Evolutionary conservation across 2,329 filamentous ascomycete species (phyloP), one percentile per base, ranked within the genome.

Genomic region (Zalaria sp.): DNA sequence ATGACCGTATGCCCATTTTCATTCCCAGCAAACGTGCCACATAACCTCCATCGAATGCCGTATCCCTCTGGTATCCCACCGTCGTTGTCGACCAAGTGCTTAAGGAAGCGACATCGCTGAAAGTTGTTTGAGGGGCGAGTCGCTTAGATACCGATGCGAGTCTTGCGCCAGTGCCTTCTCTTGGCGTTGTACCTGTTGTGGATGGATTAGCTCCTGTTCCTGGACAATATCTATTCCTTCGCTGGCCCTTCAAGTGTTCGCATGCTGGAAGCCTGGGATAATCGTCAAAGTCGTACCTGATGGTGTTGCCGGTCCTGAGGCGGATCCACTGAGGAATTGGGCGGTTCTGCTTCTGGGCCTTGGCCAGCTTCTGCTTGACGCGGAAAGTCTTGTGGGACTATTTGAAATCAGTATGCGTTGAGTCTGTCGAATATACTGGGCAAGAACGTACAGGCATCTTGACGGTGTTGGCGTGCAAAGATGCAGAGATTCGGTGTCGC

Each of bases 321-420:
- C 91, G 83, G 69, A 98, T 96, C 91, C 91, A 98, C 79, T 98
- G 91, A 56, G 91, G 91, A 68, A 98, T 95, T 60, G 91, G 91
- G 69, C 91, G 83, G 83, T 98, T 98, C 79, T 96, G 89, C 81
- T 94, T 96, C 79, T 96, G 89, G 68, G 91, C 91, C 79, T 89
- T 95, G 67, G 91, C 91, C 76, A 98, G 87, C 91, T 98, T 98
- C 73, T 93, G 83, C 88, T 98, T 98, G 73, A 88, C 95, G 70
- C 88, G 84, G 87, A 98, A 98, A 68, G 88, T 85, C 83, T 98
- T 98, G 77, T 98, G 87, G 82, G 83, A 89, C 89, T 96, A 68
- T 65, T 29, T 38, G 31, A 34, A 11, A 26, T 39, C n/a, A 39
- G 38, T 26, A 3, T 38, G 27, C 34, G 8, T 11, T n/a, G 38